Conservation (phyloP, 2,329 filamentous ascomycete genomes). For the Paecilomyces formosus region DNA sequence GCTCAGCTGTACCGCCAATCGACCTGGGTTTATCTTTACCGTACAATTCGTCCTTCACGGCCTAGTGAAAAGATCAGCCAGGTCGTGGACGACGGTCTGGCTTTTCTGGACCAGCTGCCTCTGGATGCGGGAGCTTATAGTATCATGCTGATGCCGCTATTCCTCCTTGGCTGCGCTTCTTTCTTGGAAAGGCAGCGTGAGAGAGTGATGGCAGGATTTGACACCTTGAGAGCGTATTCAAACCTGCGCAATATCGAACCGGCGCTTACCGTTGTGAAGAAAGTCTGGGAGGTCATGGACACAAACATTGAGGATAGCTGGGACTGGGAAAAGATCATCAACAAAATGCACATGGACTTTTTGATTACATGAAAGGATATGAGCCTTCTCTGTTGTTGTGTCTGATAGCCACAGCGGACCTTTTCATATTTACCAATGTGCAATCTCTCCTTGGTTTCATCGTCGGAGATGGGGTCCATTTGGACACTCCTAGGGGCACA, state of each 20-base stretch:
- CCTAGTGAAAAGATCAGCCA: slow-evolving; percentile 48
- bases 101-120: slow-evolving; percentile 50
- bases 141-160: slow-evolving; percentile 54
- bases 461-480: not conserved
- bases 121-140: slow-evolving; percentile 49
- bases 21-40: slow-evolving; percentile 57
- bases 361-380: slow-evolving; percentile 44
- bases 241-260: slow-evolving; percentile 52
- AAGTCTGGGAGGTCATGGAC: slow-evolving; percentile 56
- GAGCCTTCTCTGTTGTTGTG: not conserved
- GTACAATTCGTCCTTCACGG: slow-evolving; percentile 52
- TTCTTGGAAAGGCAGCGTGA: slow-evolving; percentile 49
- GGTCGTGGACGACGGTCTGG: slow-evolving; percentile 52
- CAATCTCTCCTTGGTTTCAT: not conserved
- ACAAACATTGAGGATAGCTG: slow-evolving; percentile 48
- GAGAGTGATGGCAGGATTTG: slow-evolving; percentile 49
- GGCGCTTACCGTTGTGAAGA: slow-evolving; percentile 48
- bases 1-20: slow-evolving; percentile 56
- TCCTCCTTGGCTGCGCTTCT: slow-evolving; percentile 54
- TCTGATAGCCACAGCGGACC: not conserved
- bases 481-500: not conserved
- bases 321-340: slow-evolving; percentile 58
- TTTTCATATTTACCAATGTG: not conserved
- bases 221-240: slow-evolving; percentile 48
- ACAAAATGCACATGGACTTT: slow-evolving; percentile 53